These are phyloP conservation scores for Pseudognaphalium luteoalbum DNA, from an alignment of 129 eudicot genomes.

Conservation along the genomic window DNA sequence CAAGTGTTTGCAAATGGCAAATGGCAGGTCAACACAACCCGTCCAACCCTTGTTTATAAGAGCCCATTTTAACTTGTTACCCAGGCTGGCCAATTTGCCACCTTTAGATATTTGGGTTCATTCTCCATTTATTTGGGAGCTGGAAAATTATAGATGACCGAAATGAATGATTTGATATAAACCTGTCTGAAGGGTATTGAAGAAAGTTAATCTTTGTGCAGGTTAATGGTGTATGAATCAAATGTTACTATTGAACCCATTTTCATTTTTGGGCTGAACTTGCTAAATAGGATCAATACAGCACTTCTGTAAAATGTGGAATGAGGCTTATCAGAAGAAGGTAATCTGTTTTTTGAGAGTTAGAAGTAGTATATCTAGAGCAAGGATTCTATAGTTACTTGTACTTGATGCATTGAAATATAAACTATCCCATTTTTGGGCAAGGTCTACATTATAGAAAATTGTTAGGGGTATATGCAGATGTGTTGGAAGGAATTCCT, in stretches of 20 bases:
- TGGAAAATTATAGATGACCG: background rate
- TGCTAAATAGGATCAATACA: slow-evolving; percentile 35
- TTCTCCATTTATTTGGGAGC: slow-evolving; percentile 13
- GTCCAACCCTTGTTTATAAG: background rate
- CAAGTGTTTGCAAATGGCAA: too few species aligned
- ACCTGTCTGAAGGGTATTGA: slow-evolving; percentile 8
- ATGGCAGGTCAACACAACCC: too few species aligned
- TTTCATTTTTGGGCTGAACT: slow-evolving; percentile 30
- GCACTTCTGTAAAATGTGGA: slow-evolving; percentile 32
- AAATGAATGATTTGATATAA: slow-evolving; percentile 7
- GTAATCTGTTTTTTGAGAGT: slow-evolving; percentile 20
- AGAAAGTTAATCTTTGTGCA: slow-evolving; percentile 24
- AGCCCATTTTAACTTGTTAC: background rate
- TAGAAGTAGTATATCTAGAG: slow-evolving; percentile 21
- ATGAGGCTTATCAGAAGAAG: slow-evolving; percentile 31
- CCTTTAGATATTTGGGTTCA: background rate
- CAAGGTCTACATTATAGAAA: background rate
- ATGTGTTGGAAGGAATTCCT: slow-evolving; percentile 9
- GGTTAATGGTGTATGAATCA: slow-evolving; percentile 21
- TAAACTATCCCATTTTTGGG: slow-evolving; percentile 7
- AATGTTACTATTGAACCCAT: slow-evolving; percentile 22
- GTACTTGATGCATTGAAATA: slow-evolving; percentile 27
- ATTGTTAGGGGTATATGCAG: background rate
- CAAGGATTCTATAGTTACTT: slow-evolving; percentile 25
- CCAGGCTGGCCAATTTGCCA: background rate